A percentile compares a stretch with the other conserved stretches of the same genome.
These are phyloP conservation scores for Fusarium sp. DNA, from an alignment of 2,329 filamentous ascomycete genomes.

Conservation along the genomic window DNA sequence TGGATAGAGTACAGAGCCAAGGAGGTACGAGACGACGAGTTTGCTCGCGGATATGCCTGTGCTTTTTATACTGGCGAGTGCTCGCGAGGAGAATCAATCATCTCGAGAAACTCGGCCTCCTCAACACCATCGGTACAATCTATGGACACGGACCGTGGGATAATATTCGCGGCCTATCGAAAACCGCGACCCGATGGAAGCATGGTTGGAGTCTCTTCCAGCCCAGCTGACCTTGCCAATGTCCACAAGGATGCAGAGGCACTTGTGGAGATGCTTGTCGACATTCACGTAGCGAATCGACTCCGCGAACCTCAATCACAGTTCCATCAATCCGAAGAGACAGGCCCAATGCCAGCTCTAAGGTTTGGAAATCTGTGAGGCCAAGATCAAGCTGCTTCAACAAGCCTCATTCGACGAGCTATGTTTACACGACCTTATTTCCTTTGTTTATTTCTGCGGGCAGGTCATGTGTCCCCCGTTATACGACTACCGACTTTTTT, in stretches of 20 bases:
- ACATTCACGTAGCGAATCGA: conserved; percentile 62
- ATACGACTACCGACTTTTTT: conserved; percentile 21
- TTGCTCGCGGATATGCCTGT: conserved; percentile 67
- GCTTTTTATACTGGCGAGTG: conserved; percentile 65
- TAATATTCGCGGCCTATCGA: conserved; percentile 71
- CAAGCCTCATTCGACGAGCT: conserved; percentile 6
- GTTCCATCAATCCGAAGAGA: conserved; percentile 53
- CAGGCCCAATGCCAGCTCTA: conserved; percentile 57
- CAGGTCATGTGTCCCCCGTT: conserved; percentile 10
- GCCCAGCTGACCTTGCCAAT: conserved; percentile 60
- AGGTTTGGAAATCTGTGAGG: conserved; percentile 20
- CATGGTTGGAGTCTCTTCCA: conserved; percentile 54
- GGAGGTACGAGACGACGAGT: conserved; percentile 59
- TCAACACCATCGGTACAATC: conserved; percentile 43
- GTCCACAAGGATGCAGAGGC: conserved; percentile 66
- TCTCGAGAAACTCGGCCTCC: conserved; percentile 47
- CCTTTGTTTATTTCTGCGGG: conserved; percentile 18
- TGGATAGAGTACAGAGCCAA: conserved; percentile 69
- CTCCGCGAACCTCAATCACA: conserved; percentile 51
- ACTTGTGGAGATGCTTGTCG: conserved; percentile 67
- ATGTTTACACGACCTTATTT: conserved; percentile 27
- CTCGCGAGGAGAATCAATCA: conserved; percentile 47
- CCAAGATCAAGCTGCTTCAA: neutral
- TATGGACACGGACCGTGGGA: conserved; percentile 62
- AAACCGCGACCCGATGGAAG: conserved; percentile 60